These are phyloP conservation scores for Fusarium caatingaense DNA, from an alignment of 2,329 filamentous ascomycete genomes.

Conservation along the genomic window DNA sequence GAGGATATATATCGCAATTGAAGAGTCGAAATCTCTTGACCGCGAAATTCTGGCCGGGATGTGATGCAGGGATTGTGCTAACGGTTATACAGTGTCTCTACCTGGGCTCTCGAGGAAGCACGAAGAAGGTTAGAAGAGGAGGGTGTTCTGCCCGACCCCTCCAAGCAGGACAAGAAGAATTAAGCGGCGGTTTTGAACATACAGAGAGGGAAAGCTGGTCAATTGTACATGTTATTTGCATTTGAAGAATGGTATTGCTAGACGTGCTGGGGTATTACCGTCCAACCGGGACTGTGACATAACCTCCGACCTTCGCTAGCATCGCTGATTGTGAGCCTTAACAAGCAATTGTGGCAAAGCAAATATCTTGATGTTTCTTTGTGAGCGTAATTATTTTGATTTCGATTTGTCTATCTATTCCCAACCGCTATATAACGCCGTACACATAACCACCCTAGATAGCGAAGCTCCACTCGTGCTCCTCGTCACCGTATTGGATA, in stretches of 20 bases:
- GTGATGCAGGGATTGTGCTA: constrained; percentile 41
- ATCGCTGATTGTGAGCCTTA: constrained; percentile 28
- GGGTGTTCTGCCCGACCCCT: constrained; percentile 87
- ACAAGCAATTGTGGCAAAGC: constrained; percentile 32
- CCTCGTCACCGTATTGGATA: constrained; percentile 94
- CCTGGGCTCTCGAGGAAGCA: constrained; percentile 98
- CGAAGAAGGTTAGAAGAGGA: constrained; percentile 94
- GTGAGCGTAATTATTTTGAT: constrained; percentile 34
- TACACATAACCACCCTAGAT: constrained; percentile 26
- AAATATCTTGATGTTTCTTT: constrained; percentile 1
- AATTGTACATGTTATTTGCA: constrained; percentile 41
- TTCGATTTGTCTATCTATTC: constrained; percentile 31
- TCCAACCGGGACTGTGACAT: constrained; percentile 26
- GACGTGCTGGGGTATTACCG: constrained; percentile 40
- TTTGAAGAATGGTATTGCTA: constrained; percentile 45
- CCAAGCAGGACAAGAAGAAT: constrained; percentile 67
- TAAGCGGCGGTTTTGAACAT: constrained; percentile 37
- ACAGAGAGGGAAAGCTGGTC: constrained; percentile 24
- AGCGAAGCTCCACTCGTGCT: constrained; percentile 87
- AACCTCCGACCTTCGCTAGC: constrained; percentile 9
- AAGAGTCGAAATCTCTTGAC: neutral
- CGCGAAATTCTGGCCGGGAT: neutral
- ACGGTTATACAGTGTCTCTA: constrained; percentile 82
- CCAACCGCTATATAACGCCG: constrained; percentile 32
- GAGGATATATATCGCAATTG: neutral